Evolutionary conservation across 352 stramenopile species (phyloP), one percentile per base, ranked within the genome.

Genomic region (Pythium periplocum): DNA sequence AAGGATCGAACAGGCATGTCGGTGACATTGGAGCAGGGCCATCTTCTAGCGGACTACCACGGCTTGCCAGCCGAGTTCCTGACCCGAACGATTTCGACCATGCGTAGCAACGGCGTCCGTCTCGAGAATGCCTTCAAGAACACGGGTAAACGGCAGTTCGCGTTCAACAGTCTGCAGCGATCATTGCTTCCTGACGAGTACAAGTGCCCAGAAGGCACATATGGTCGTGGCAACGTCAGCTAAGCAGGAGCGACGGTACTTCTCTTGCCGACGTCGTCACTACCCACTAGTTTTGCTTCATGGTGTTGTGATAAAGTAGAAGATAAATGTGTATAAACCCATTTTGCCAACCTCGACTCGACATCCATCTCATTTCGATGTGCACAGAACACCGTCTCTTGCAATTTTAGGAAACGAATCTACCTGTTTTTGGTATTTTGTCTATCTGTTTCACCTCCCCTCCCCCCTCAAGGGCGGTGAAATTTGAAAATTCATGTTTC

Each of bases 1-100:
- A 98, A 98, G 62, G 93, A 98, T 73, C 87, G 95, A 50, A 98
- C 95, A 12, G 83, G 87, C 31, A 98, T 98, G 95, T 93, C 95
- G 31, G 83, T 98, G 37, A 98, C 93, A 12, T 88, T 97, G 36
- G 96, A 98, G 66, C 86, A 98, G 58, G 74, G 81, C 36, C 73
- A 76, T 10, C 48, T 91, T 10, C 58, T 91, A 39, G 69, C 62
- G 44, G 73, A 85, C 10, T 68, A 86, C 53, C 78, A 91, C 49
- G 74, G 70, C 0, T 53, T 91, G 12, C 71, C 79, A 0, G 61
- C 73, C 36, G 73, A 89, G 41, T 78, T 75, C 43, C 61, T 75
- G 6, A 68, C 83, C 26, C 79, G 79, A 6, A 86, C 76, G 1
- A 73, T 90, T 8, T 85, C 77, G 7, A 87, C 77, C 11, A 87